Evolutionary conservation across 2,329 filamentous ascomycete species (phyloP), one percentile per base, ranked within the genome.

Genomic region (Ophiocordyceps camponoti-floridani): DNA sequence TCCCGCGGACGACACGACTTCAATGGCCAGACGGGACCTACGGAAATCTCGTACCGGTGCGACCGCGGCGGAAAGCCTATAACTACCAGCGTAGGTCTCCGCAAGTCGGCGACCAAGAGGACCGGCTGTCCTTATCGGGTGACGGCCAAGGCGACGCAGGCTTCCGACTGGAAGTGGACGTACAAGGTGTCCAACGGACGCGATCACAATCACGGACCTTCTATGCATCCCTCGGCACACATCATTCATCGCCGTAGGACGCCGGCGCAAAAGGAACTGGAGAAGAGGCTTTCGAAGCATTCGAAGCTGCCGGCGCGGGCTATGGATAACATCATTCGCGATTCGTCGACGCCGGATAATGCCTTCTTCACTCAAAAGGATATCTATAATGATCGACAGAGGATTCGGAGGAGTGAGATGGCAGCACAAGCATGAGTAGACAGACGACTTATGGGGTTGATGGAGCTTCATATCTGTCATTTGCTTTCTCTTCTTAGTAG

Each of bases 371-470:
- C 31, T 1, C 35, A 37, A n/a, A 33, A 33, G 18, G 33, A 44
- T 26, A 44, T 44, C n/a, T 44, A 44, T n/a, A 44, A 44, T n/a
- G 43, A 44, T 26, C 30, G 43, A 4, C 43, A 44, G 35, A 40
- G 23, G 9, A 43, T 33, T 18, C 18, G 18, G 11, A 37, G 14
- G 16, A 37, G 35, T 14, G 18, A 16, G 35, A 12, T 30, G 12
- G 28, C 12, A 8, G 12, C 28, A 8, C 28, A 12, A 8, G 12
- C 12, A 12, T 30, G 28, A 30, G 23, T 23, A 5, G 23, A 23
- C 23, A 5, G 23, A 23, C 23, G 23, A 23, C 23, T 23, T 23
- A 23, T 5, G 23, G 23, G 23, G 23, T 23, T 23, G 23, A 23
- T 23, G 23, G 23, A 3, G 23, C 23, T 23, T 23, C 23, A 23